A percentile compares a stretch with the other conserved stretches of the same genome.
phyloP scores from a whole-genome alignment of 345 rosid species.

The Euphorbia peplus region DNA sequence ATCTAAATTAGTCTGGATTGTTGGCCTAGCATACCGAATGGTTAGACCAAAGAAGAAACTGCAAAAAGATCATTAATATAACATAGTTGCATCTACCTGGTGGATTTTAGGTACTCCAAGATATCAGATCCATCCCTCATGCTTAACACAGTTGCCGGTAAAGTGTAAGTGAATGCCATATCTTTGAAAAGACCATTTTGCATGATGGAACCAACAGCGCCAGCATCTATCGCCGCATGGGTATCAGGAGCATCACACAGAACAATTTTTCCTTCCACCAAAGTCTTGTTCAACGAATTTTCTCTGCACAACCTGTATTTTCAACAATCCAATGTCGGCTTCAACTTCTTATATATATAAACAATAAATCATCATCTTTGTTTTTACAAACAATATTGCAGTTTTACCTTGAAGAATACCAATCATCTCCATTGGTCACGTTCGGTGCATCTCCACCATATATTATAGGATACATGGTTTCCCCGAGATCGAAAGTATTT shows the following conservation, averaged over 20 bases:
- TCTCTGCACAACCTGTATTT: background rate
- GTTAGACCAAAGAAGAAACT: too few relatives aligned
- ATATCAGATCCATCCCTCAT: background rate
- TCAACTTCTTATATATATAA: too few relatives aligned
- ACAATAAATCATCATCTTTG: too few relatives aligned
- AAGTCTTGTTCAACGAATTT: background rate
- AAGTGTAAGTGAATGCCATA: background rate
- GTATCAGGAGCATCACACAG: background rate
- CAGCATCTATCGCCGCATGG: background rate
- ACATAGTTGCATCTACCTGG: background rate
- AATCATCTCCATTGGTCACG: conserved; percentile 5
- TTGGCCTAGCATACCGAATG: too few relatives aligned
- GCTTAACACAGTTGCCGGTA: background rate
- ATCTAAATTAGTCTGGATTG: too few relatives aligned
- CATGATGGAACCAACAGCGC: background rate
- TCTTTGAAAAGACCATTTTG: background rate
- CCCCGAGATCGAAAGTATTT: conserved; percentile 13
- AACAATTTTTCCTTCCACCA: conserved; percentile 14
- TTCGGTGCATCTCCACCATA: conserved; percentile 32
- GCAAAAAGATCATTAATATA: too few relatives aligned
- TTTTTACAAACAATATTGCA: too few relatives aligned
- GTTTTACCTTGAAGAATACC: background rate
- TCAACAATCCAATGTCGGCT: too few relatives aligned
- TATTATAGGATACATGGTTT: conserved; percentile 17
- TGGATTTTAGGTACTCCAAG: background rate